Percentiles rank a stretch among this genome's conserved stretches.
phyloP scores from a whole-genome alignment of 768 basidiomycete genomes.

The Botryobasidium botryosum region DNA sequence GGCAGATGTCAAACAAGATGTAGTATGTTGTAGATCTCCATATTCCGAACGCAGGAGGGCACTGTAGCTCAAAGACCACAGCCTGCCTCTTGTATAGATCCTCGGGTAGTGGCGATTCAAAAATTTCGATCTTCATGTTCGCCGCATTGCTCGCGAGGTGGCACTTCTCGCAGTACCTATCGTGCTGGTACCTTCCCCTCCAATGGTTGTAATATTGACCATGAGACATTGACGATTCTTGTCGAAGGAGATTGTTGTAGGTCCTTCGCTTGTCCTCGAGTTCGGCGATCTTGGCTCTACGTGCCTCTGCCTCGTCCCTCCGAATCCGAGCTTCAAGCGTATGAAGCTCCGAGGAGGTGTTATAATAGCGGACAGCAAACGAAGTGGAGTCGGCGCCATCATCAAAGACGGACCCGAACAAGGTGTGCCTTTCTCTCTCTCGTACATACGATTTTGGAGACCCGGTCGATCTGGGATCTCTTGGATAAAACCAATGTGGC shows the following conservation, averaged over 20 bases:
- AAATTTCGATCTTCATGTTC: conserved; percentile 19
- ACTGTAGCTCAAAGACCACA: conserved; percentile 2
- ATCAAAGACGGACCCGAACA: conserved; percentile 22
- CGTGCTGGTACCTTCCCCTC: too few relatives aligned
- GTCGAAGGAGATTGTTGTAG: too few relatives aligned
- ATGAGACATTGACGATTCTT: too few relatives aligned
- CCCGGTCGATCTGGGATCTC: conserved; percentile 17
- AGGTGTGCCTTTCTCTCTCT: conserved; percentile 14
- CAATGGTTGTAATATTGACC: not conserved
- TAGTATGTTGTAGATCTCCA: conserved; percentile 1
- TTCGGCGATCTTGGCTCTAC: too few relatives aligned
- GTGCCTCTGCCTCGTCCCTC: too few relatives aligned
- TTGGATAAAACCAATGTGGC: conserved; percentile 27
- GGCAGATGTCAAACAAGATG: conserved; percentile 2
- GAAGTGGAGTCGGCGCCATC: not conserved
- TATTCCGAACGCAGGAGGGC: conserved; percentile 1
- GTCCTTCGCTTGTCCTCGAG: too few relatives aligned
- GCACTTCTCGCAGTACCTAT: conserved; percentile 20
- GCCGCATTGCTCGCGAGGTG: conserved; percentile 9
- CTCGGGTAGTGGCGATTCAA: conserved; percentile 33
- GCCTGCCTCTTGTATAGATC: conserved; percentile 13
- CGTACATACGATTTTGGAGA: conserved; percentile 21
- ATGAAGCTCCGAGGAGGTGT: conserved; percentile 10
- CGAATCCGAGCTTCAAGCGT: not conserved
- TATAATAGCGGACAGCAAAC: conserved; percentile 22